These are phyloP conservation scores for Nepenthes mirabilis DNA, from an alignment of 148 eudicot species.

Conservation along the genomic window DNA sequence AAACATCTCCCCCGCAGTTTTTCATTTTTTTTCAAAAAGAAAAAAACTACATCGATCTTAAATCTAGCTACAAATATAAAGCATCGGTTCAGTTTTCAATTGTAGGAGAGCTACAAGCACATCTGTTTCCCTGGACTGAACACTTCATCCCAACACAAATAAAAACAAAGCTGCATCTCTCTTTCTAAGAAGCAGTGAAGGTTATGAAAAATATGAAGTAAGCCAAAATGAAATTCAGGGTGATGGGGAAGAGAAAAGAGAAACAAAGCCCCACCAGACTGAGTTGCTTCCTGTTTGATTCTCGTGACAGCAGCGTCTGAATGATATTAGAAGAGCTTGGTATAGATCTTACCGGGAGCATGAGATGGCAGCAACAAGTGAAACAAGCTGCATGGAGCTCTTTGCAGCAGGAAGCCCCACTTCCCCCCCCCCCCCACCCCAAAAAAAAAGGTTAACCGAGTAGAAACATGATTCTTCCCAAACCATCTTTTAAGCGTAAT, in stretches of 20 bases:
- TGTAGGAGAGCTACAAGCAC: slow-evolving; percentile 22
- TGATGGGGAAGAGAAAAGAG: slow-evolving; percentile 8
- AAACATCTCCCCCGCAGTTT: slow-evolving; percentile 9
- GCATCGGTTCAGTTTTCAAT: slow-evolving; percentile 6
- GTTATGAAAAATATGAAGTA: slow-evolving; percentile 14
- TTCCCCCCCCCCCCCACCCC: too few relatives aligned
- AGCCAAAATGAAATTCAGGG: slow-evolving; percentile 11
- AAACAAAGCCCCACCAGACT: too few relatives aligned
- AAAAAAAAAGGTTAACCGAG: slow-evolving; percentile 10
- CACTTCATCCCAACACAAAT: slow-evolving; percentile 12
- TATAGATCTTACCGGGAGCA: too few relatives aligned
- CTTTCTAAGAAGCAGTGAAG: slow-evolving; percentile 12
- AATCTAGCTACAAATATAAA: slow-evolving; percentile 26
- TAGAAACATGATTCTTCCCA: slow-evolving; percentile 6
- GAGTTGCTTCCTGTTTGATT: too few relatives aligned
- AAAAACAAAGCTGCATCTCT: slow-evolving; percentile 17
- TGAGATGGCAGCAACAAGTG: slow-evolving; percentile 1
- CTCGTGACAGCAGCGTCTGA: too few relatives aligned
- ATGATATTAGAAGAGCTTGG: too few relatives aligned
- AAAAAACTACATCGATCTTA: slow-evolving; percentile 25
- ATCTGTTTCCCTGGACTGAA: slow-evolving; percentile 7
- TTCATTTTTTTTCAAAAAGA: slow-evolving; percentile 6
- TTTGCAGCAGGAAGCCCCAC: too few relatives aligned
- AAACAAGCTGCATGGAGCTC: slow-evolving; percentile 8
- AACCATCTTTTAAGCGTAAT: slow-evolving; percentile 50